These are phyloP conservation scores for Singerocomus inundabilis DNA, from an alignment of 1,284 basidiomycete genomes.

Conservation along the genomic window DNA sequence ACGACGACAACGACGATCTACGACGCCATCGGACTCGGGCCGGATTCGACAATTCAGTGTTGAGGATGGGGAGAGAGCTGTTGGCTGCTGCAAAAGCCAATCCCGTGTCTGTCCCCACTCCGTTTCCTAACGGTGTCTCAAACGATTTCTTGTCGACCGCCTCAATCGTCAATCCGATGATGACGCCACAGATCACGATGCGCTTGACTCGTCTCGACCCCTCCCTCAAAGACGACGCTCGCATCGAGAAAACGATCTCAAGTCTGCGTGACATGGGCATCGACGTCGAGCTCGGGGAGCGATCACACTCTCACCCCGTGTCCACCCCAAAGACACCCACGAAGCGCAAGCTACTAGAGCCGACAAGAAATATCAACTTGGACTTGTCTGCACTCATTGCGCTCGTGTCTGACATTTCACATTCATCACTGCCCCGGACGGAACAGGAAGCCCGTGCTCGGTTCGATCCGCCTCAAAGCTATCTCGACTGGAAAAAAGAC, in stretches of 20 bases:
- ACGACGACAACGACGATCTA: conserved; percentile 40
- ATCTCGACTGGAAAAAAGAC: conserved; percentile 58
- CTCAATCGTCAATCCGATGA: conserved; percentile 6
- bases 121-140: background rate
- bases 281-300: conserved; percentile 66
- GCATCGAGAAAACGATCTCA: conserved; percentile 62
- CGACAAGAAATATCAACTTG: conserved; percentile 66
- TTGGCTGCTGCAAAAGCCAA: conserved; percentile 60
- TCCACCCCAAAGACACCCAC: conserved; percentile 19
- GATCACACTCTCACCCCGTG: conserved; percentile 30
- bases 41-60: conserved; percentile 70
- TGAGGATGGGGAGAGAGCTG: conserved; percentile 62
- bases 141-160: conserved; percentile 5
- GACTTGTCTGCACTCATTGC: conserved; percentile 83
- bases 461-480: conserved; percentile 57
- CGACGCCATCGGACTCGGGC: conserved; percentile 42
- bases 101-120: conserved; percentile 31
- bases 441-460: conserved; percentile 57
- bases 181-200: conserved; percentile 47
- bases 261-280: conserved; percentile 61
- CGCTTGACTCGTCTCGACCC: conserved; percentile 70
- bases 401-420: conserved; percentile 78
- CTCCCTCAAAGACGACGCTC: conserved; percentile 45
- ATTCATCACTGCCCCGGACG: conserved; percentile 60
- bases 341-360: conserved; percentile 31